Percentiles rank a stretch among this genome's conserved stretches.
Evolutionary conservation across 2,329 filamentous ascomycete species (phyloP).

Genomic region (Gliomastix tumulicola): DNA sequence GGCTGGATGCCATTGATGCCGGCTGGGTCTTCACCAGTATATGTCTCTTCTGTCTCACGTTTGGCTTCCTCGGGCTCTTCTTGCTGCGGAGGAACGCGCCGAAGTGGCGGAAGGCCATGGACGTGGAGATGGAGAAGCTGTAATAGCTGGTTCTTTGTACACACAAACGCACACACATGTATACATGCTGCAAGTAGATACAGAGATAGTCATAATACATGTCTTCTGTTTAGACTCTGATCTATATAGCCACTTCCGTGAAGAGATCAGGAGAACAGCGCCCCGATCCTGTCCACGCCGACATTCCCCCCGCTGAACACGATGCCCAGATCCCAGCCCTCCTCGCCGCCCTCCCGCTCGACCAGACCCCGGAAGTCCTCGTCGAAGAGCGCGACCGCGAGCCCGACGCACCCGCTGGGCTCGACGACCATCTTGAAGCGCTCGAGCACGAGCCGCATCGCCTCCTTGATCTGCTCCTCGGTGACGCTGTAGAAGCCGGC

Average conservation of each 20-base stretch:
- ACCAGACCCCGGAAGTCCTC: slow-evolving; percentile 73
- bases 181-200: too few relatives aligned
- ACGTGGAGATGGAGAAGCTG: slow-evolving; percentile 21
- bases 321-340: slow-evolving; percentile 65
- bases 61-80: slow-evolving; percentile 51
- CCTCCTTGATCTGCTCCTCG: slow-evolving; percentile 74
- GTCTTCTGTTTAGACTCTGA: too few relatives aligned
- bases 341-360: slow-evolving; percentile 60
- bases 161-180: too few relatives aligned
- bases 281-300: slow-evolving; percentile 43
- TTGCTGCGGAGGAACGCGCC: slow-evolving; percentile 52
- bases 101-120: slow-evolving; percentile 59
- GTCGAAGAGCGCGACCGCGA: slow-evolving; percentile 78
- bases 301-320: slow-evolving; percentile 57
- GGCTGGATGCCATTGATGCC: slow-evolving; percentile 64
- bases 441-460: slow-evolving; percentile 75
- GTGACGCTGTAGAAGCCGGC: slow-evolving; percentile 63
- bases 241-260: too few relatives aligned
- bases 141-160: too few relatives aligned
- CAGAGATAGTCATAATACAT: too few relatives aligned
- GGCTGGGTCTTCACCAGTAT: slow-evolving; percentile 66
- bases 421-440: slow-evolving; percentile 87
- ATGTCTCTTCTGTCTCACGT: slow-evolving; percentile 44
- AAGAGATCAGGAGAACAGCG: slow-evolving; percentile 30
- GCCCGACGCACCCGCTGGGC: slow-evolving; percentile 75